Percentiles rank a stretch among this genome's conserved stretches.
These are phyloP conservation scores for Podila verticillata DNA, from an alignment of 192 early-diverging fungal species.

Conservation along the genomic window DNA sequence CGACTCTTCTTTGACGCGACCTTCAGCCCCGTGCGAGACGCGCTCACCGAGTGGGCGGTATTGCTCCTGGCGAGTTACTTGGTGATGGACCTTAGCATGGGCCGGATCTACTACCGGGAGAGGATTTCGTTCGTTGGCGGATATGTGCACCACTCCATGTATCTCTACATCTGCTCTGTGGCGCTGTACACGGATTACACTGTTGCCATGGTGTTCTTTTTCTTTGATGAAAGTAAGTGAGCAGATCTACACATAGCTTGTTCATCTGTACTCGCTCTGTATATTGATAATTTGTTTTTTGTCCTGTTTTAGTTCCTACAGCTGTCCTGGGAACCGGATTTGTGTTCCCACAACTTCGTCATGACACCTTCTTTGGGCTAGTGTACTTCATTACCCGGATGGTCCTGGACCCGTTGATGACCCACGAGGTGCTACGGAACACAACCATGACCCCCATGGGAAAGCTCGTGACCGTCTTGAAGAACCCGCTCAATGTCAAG, in stretches of 20 bases:
- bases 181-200: not conserved
- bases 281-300: too few relatives aligned
- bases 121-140: not conserved
- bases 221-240: not conserved
- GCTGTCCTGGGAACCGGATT: not conserved
- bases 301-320: not conserved
- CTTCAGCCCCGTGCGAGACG: not conserved
- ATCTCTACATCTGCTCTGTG: not conserved
- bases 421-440: not conserved
- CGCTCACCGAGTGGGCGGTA: not conserved
- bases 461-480: not conserved
- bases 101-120: not conserved
- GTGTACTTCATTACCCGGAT: not conserved
- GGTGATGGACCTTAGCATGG: not conserved
- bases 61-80: not conserved
- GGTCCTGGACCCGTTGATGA: not conserved
- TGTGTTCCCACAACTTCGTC: not conserved
- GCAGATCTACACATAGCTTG: too few relatives aligned
- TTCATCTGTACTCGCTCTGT: too few relatives aligned
- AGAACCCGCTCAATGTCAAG: not conserved
- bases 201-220: not conserved
- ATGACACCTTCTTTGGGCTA: not conserved
- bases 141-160: not conserved
- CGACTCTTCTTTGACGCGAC: not conserved
- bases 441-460: not conserved